Conservation (phyloP, 140 eudicot species). For the Anethum foeniculum region DNA sequence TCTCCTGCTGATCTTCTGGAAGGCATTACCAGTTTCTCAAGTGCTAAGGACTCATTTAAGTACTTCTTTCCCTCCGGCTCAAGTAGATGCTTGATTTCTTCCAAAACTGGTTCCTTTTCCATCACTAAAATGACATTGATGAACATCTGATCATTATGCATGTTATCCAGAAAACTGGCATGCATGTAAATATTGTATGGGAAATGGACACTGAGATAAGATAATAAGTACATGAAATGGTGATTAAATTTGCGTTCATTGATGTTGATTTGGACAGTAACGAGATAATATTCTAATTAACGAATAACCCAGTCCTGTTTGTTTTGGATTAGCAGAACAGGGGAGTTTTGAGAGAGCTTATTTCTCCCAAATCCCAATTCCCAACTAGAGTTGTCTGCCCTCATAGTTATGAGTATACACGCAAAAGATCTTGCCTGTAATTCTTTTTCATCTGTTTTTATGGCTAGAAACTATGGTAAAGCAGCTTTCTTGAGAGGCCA, state of each 20-base stretch:
- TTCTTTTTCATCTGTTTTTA: conserved; percentile 28
- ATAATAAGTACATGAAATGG: background rate
- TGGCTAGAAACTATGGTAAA: conserved; percentile 41
- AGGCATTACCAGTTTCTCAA: conserved; percentile 35
- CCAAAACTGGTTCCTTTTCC: conserved; percentile 19
- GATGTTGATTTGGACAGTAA: background rate
- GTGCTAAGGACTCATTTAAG: conserved; percentile 23
- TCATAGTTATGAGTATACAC: background rate
- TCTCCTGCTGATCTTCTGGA: conserved; percentile 13
- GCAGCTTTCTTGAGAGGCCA: conserved; percentile 36
- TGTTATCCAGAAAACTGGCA: background rate
- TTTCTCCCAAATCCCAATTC: background rate
- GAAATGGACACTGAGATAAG: background rate
- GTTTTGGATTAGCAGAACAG: background rate
- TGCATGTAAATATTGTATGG: background rate
- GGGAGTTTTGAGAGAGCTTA: background rate
- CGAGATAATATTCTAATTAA: background rate
- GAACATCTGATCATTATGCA: background rate
- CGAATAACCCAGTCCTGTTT: background rate
- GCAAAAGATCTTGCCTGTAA: conserved; percentile 22
- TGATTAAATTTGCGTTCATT: background rate
- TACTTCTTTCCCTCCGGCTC: conserved; percentile 20
- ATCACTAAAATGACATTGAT: conserved; percentile 13
- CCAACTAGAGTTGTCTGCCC: background rate
- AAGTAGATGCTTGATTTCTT: conserved; percentile 13